Percentiles rank a stretch among this genome's conserved stretches.
Evolutionary conservation across 2,329 filamentous ascomycete species (phyloP).

Genomic region (Myotisia sp.): DNA sequence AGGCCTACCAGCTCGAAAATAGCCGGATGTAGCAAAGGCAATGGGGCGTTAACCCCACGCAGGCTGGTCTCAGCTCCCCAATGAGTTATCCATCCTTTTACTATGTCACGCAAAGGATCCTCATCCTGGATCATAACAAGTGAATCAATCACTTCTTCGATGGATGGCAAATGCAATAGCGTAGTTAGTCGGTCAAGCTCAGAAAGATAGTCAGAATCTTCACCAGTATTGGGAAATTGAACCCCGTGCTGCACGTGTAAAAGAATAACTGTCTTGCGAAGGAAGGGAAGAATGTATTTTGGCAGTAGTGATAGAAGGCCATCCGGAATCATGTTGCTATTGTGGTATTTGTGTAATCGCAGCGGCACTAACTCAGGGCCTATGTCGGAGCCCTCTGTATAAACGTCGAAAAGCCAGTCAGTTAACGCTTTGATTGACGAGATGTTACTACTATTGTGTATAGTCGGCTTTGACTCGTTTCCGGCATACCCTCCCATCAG

Average conservation of each 20-base stretch:
- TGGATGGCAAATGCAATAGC: constrained; percentile 57
- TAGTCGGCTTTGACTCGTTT: not conserved
- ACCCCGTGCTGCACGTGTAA: constrained; percentile 80
- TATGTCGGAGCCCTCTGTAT: not conserved
- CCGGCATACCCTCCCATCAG: not conserved
- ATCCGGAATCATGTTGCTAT: constrained; percentile 6
- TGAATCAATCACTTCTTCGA: constrained; percentile 61
- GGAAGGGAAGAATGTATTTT: constrained; percentile 77
- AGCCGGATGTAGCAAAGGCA: constrained; percentile 51
- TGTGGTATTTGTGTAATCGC: constrained; percentile 17
- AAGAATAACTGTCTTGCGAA: constrained; percentile 71
- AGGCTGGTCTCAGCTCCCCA: constrained; percentile 22
- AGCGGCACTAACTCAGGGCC: too few species aligned
- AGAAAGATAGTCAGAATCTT: constrained; percentile 33
- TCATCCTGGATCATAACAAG: constrained; percentile 31
- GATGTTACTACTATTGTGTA: constrained; percentile 18
- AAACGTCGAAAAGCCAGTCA: not conserved
- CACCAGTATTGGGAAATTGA: constrained; percentile 61
- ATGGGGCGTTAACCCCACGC: constrained; percentile 18
- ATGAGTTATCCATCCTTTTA: constrained; percentile 56
- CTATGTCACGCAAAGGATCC: constrained; percentile 36
- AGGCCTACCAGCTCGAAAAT: constrained; percentile 91
- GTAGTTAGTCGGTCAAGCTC: constrained; percentile 74
- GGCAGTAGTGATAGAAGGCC: constrained; percentile 37
- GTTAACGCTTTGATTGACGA: constrained; percentile 10